Conservation (phyloP, 768 basidiomycete species). For the Postia placenta region DNA sequence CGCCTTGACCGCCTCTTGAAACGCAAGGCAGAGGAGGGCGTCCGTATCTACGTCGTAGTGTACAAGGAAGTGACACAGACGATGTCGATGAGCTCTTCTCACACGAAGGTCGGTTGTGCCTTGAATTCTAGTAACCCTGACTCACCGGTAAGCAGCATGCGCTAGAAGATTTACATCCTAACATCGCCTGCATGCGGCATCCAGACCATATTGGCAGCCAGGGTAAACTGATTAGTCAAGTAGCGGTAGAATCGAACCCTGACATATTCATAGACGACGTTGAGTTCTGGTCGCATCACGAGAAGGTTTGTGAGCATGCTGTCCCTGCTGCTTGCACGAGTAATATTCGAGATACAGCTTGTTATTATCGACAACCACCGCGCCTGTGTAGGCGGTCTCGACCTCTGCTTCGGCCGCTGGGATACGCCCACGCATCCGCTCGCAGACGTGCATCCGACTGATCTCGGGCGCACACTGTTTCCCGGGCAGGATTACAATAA, state of each 20-base stretch:
- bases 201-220: conserved; percentile 86
- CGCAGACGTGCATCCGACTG: conserved; percentile 87
- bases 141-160: conserved; percentile 50
- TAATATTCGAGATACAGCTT: conserved; percentile 29
- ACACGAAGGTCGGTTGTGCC: conserved; percentile 58
- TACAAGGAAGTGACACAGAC: conserved; percentile 97
- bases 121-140: conserved; percentile 2
- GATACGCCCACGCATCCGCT: conserved; percentile 88
- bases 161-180: conserved; percentile 79
- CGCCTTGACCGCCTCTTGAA: conserved; percentile 80
- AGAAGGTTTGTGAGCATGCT: conserved; percentile 44
- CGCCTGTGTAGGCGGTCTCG: conserved; percentile 89
- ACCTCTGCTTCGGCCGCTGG: conserved; percentile 97
- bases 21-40: conserved; percentile 88
- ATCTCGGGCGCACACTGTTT: conserved; percentile 78
- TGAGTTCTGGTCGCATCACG: conserved; percentile 90
- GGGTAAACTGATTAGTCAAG: too few species aligned
- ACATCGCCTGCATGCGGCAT: conserved; percentile 85
- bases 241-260: background rate
- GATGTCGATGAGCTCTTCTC: conserved; percentile 82
- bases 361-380: conserved; percentile 83
- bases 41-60: conserved; percentile 85
- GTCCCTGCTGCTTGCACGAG: background rate
- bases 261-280: conserved; percentile 48
- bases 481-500: conserved; percentile 95